Evolutionary conservation across 345 rosid species (phyloP).

Genomic region (Citrus unshiu): DNA sequence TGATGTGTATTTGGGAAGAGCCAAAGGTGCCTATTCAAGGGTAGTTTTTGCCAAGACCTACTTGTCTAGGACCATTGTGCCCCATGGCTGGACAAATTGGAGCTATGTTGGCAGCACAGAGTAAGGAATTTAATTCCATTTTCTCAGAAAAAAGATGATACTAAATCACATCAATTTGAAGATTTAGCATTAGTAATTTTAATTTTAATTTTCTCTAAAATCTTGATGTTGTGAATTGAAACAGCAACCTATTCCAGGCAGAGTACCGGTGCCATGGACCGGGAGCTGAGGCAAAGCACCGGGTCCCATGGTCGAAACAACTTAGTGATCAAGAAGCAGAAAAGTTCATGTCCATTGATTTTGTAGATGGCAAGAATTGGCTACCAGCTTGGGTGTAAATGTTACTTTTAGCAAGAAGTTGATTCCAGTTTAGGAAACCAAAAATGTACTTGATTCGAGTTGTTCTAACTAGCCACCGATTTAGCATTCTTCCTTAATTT

Average conservation of each 20-base stretch:
- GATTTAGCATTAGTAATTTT: too few relatives aligned
- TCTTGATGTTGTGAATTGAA: not conserved
- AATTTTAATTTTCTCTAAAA: too few relatives aligned
- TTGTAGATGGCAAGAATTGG: slow-evolving; percentile 73
- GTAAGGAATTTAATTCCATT: slow-evolving; percentile 30
- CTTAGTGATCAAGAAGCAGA: slow-evolving; percentile 61
- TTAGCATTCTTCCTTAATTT: too few relatives aligned
- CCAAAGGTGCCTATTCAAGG: slow-evolving; percentile 73
- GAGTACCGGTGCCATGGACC: slow-evolving; percentile 79
- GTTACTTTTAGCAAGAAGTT: too few relatives aligned
- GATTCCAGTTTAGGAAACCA: too few relatives aligned
- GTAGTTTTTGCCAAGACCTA: slow-evolving; percentile 59
- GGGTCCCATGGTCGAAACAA: slow-evolving; percentile 64
- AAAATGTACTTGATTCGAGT: too few relatives aligned
- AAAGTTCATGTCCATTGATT: slow-evolving; percentile 54
- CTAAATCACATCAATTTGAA: not conserved
- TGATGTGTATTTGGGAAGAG: slow-evolving; percentile 64
- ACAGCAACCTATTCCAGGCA: slow-evolving; percentile 60
- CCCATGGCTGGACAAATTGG: slow-evolving; percentile 87
- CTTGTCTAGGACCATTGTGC: slow-evolving; percentile 66
- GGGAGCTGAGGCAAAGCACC: slow-evolving; percentile 42
- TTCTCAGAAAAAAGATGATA: not conserved
- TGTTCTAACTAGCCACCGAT: too few relatives aligned
- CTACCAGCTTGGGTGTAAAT: slow-evolving; percentile 55
- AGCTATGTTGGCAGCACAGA: slow-evolving; percentile 54